phyloP scores from a whole-genome alignment of 495 filamentous ascomycete species.

The Trichoderma reesei region DNA sequence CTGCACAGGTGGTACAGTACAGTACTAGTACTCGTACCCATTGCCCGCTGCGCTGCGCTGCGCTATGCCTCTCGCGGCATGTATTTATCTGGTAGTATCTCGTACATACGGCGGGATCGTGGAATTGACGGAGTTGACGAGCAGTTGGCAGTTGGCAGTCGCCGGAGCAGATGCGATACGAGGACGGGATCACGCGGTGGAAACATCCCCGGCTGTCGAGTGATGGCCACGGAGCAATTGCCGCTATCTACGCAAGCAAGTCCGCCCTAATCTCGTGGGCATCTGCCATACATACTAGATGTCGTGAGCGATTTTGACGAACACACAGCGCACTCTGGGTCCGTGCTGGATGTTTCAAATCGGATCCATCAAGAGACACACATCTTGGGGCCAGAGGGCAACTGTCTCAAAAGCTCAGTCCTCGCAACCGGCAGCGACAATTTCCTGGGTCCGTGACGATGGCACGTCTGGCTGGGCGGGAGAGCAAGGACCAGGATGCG shows the following conservation, averaged over 20 bases:
- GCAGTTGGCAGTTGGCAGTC: too few relatives aligned
- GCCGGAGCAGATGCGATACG: neutral
- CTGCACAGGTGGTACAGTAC: too few relatives aligned
- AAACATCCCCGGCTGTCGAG: neutral
- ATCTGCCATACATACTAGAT: too few relatives aligned
- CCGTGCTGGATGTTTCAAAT: neutral
- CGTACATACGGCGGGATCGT: neutral
- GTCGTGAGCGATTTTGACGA: too few relatives aligned
- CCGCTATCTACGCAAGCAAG: neutral
- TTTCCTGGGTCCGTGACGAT: neutral
- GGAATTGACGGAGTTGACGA: neutral
- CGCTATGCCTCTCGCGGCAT: neutral
- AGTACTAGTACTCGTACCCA: too few relatives aligned
- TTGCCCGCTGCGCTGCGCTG: neutral
- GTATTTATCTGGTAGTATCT: too few relatives aligned
- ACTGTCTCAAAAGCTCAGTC: neutral
- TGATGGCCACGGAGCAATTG: neutral
- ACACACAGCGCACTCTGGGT: too few relatives aligned
- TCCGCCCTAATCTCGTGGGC: neutral
- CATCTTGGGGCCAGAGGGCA: neutral
- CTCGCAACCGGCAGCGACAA: neutral
- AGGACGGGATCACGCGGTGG: slow-evolving; percentile 3
- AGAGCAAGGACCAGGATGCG: neutral
- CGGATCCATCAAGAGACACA: neutral
- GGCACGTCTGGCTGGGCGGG: neutral